Conservation (phyloP, 2,329 filamentous ascomycete species). For the Aureobasidium sp. region DNA sequence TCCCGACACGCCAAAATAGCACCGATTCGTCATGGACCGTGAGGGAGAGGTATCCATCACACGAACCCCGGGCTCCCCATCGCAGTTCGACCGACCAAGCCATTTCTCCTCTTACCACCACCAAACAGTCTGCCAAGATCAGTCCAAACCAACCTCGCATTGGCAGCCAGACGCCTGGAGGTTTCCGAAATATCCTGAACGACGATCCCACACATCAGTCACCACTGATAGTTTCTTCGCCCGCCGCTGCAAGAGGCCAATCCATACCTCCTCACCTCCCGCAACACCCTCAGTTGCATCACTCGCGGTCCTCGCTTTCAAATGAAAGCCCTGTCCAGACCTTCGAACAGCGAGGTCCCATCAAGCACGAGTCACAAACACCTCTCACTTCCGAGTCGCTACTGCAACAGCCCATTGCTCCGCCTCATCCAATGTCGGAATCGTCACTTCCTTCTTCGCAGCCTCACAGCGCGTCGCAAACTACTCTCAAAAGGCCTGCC, state of each 20-base stretch:
- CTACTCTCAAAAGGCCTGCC: conserved; percentile 24
- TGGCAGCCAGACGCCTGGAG: conserved; percentile 1
- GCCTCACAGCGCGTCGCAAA: background rate
- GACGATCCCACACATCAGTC: conserved; percentile 1
- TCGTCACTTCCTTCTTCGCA: background rate
- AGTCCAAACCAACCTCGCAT: conserved; percentile 3
- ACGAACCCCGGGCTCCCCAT: background rate
- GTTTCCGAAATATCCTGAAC: conserved; percentile 12
- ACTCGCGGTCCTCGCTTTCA: conserved; percentile 3
- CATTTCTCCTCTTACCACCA: conserved; percentile 12
- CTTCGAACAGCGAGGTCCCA: background rate
- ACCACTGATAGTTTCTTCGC: conserved; percentile 7
- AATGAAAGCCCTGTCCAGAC: conserved; percentile 6
- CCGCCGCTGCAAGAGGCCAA: background rate
- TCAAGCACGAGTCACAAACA: background rate
- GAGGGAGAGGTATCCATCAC: background rate
- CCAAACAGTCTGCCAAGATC: conserved; percentile 5
- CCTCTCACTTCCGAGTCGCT: conserved; percentile 14
- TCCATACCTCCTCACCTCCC: background rate
- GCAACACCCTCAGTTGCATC: conserved; percentile 8
- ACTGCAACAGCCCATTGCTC: conserved; percentile 16
- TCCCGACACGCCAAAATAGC: conserved; percentile 25
- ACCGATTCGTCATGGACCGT: background rate
- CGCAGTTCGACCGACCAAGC: conserved; percentile 10
- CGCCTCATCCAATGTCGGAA: background rate